Base-by-base conservation (phyloP, 2,329 filamentous ascomycete species). In the Sarocladiaceae sp. region DNA sequence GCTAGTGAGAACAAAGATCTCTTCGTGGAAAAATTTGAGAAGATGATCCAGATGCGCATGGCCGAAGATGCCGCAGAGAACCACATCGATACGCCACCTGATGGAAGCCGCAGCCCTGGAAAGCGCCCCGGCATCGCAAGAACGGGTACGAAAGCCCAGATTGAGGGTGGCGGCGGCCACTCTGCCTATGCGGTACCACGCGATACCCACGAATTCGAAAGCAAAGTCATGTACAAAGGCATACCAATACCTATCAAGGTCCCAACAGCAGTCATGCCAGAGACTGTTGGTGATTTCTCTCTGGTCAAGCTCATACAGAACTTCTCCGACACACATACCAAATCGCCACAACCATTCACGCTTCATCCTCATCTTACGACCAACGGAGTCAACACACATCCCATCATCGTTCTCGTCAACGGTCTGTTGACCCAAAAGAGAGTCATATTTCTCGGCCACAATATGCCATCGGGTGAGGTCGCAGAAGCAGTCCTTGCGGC, bases 401-500 rank as follows among this genome's bases (percentile, higher is more conserved):
- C 93, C 1, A 88, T 98, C 51, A 90, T 97, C 50, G 87, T 98
- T 6, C 78, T 98, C 19, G 82, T 93, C 55, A 98, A 98, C 58
- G 93, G 89, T 0, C 81, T 98, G 50, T 73, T 98, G 44, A 98
- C 93, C 0, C 91, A 98, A 60, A 98, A 98, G 67, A 82, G 93
- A 44, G 80, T 98, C 57, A 90, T 98, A 48, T 98, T 98, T 62
- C 73, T 98, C 6, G 93, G 93, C 3, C 86, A 98, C 68, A 95
- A 95, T 58, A 83, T 91, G 62, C 91, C 93, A 1, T 96, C 93
- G 1, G 89, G 90, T 18, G 90, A 96, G 59, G 93, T 98, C 20
- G 93, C 93, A 2, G 91, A 98, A 67, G 91, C 93, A n/a, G 93
- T 98, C 3, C 76, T 98, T 7, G 93, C 89, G n/a, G 90, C 93